A percentile compares a stretch with the other conserved stretches of the same genome.
phyloP scores from a whole-genome alignment of 2,329 filamentous ascomycete species.

The Trichoderma sp. region DNA sequence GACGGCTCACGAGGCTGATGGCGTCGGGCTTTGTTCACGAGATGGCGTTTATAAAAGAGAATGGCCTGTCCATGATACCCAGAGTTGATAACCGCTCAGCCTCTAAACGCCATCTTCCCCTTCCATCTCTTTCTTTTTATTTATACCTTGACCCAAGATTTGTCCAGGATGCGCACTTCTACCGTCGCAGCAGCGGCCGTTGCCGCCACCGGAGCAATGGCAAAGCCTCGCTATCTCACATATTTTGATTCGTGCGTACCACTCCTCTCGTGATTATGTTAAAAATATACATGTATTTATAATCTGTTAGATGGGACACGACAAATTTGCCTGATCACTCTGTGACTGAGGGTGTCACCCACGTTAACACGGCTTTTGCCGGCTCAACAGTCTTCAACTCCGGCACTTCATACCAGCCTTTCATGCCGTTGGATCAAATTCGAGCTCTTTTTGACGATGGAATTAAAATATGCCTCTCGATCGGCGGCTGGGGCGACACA shows the following conservation, averaged over 20 bases:
- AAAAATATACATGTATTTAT: background rate
- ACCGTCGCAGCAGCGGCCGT: slow-evolving; percentile 30
- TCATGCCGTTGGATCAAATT: slow-evolving; percentile 55
- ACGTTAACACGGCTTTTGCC: slow-evolving; percentile 61
- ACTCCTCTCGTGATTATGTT: background rate
- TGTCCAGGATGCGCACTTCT: slow-evolving; percentile 28
- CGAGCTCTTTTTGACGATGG: slow-evolving; percentile 56
- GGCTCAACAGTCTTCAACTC: slow-evolving; percentile 54
- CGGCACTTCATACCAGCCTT: slow-evolving; percentile 53
- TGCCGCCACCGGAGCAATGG: slow-evolving; percentile 27
- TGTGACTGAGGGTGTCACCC: slow-evolving; percentile 52
- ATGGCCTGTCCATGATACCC: background rate
- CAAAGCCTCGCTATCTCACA: slow-evolving; percentile 42
- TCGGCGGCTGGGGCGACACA: slow-evolving; percentile 69
- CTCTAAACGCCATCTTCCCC: background rate
- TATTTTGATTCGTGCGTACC: slow-evolving; percentile 52
- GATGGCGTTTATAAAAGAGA: background rate
- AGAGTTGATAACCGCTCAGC: background rate
- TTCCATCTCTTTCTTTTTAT: background rate
- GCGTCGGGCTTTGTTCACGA: background rate
- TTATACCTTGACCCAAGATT: background rate
- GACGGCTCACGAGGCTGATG: background rate
- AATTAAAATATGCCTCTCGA: slow-evolving; percentile 64
- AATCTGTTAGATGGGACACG: slow-evolving; percentile 46
- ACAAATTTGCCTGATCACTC: slow-evolving; percentile 42